phyloP scores from a whole-genome alignment of 1,284 basidiomycete species.

The Malassezia yamatoensis region DNA sequence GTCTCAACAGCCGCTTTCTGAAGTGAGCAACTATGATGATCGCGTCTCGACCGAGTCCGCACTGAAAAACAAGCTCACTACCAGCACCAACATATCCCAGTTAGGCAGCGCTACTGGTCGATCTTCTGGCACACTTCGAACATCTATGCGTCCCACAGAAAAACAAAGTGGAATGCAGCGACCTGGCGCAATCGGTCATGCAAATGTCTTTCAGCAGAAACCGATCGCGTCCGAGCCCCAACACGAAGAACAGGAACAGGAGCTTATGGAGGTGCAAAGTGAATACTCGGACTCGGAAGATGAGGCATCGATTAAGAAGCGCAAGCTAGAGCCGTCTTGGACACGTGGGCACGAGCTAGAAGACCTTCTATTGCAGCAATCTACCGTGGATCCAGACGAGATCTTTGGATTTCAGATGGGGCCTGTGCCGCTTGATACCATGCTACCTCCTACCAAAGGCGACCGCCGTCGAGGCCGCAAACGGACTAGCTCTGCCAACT shows the following conservation, averaged over 20 bases:
- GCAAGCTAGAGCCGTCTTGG: slow-evolving; percentile 37
- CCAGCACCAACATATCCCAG: background rate
- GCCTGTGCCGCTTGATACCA: slow-evolving; percentile 35
- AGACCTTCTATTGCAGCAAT: slow-evolving; percentile 30
- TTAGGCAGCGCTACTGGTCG: background rate
- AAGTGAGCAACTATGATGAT: slow-evolving; percentile 10
- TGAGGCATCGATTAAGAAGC: slow-evolving; percentile 35
- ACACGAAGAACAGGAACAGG: slow-evolving; percentile 12
- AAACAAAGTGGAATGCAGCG: background rate
- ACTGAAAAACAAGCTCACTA: slow-evolving; percentile 17
- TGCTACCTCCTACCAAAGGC: slow-evolving; percentile 25
- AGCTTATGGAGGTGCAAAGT: slow-evolving; percentile 31
- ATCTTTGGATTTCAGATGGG: slow-evolving; percentile 43
- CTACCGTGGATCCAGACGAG: slow-evolving; percentile 35
- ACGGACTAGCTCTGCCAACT: slow-evolving; percentile 38
- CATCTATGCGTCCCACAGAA: slow-evolving; percentile 1
- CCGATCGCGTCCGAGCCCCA: slow-evolving; percentile 11
- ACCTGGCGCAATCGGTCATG: slow-evolving; percentile 1
- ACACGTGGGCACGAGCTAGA: slow-evolving; percentile 36
- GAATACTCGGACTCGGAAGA: slow-evolving; percentile 46
- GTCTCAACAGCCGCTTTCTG: slow-evolving; percentile 13
- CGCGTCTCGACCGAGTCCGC: slow-evolving; percentile 12
- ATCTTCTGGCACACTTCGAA: background rate
- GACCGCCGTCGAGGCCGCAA: slow-evolving; percentile 21
- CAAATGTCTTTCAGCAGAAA: slow-evolving; percentile 17